Evolutionary conservation across 2,329 filamentous ascomycete genomes (phyloP).

Genomic region (Cryoendolithus antarcticus): DNA sequence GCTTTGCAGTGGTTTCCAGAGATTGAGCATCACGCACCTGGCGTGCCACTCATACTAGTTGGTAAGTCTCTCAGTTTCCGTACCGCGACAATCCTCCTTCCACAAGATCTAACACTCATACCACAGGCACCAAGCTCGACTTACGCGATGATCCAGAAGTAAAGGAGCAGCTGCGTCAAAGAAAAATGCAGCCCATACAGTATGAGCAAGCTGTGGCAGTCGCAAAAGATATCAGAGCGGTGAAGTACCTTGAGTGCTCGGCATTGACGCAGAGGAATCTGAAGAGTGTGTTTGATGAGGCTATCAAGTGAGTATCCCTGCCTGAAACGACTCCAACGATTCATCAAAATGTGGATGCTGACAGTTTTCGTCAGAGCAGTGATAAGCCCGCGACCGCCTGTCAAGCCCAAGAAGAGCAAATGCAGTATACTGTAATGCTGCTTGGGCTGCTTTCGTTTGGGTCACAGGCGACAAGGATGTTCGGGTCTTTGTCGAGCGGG

Average conservation of each 20-base stretch:
- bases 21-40: constrained; percentile 91
- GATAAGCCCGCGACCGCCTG: constrained; percentile 52
- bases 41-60: constrained; percentile 91
- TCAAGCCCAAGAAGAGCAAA: constrained; percentile 52
- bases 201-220: constrained; percentile 84
- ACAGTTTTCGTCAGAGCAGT: too few species aligned
- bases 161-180: constrained; percentile 67
- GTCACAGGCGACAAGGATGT: too few species aligned
- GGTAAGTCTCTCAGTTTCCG: too few species aligned
- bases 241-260: constrained; percentile 97
- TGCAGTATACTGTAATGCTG: constrained; percentile 41
- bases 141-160: constrained; percentile 79
- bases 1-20: constrained; percentile 95
- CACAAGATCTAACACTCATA: too few species aligned
- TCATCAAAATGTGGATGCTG: too few species aligned
- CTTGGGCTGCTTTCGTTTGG: too few species aligned
- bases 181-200: constrained; percentile 93
- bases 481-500: too few species aligned
- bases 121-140: constrained; percentile 71
- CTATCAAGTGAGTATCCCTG: constrained; percentile 63
- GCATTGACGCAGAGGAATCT: constrained; percentile 91
- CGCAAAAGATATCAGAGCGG: constrained; percentile 86
- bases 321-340: too few species aligned
- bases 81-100: too few species aligned
- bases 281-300: constrained; percentile 98